Evolutionary conservation across 2,329 filamentous ascomycete genomes (phyloP).

Genomic region (Fusarium anguioides): DNA sequence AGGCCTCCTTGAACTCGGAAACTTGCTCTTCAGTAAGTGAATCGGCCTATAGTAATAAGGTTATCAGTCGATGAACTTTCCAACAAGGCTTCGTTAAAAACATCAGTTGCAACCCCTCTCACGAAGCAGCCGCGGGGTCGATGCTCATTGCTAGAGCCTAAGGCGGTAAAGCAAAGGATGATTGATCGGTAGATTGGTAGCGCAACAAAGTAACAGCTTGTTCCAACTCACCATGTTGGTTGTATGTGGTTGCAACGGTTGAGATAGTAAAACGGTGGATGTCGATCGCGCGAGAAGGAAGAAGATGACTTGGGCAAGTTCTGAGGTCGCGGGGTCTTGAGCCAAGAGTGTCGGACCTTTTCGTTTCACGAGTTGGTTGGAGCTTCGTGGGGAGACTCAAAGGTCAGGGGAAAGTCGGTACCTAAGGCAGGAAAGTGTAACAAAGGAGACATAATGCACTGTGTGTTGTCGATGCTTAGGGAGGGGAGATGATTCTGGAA

Average conservation of each 20-base stretch:
- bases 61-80: constrained; percentile 39
- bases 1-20: constrained; percentile 99
- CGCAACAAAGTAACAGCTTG: constrained; percentile 3
- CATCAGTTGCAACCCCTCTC: constrained; percentile 46
- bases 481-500: neutral
- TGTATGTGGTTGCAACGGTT: constrained; percentile 34
- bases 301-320: constrained; percentile 48
- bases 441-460: constrained; percentile 20
- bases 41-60: constrained; percentile 75
- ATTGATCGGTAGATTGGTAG: constrained; percentile 1
- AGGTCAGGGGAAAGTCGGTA: constrained; percentile 39
- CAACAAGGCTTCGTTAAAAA: constrained; percentile 32
- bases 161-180: constrained; percentile 10
- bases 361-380: constrained; percentile 42
- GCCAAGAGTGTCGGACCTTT: constrained; percentile 47
- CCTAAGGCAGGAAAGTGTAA: constrained; percentile 37
- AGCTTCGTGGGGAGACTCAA: constrained; percentile 44
- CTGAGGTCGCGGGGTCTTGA: constrained; percentile 46
- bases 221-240: constrained; percentile 47
- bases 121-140: constrained; percentile 42
- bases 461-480: constrained; percentile 13
- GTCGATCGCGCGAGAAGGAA: constrained; percentile 42
- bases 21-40: constrained; percentile 99
- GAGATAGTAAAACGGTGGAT: constrained; percentile 37
- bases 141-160: constrained; percentile 25